Percentiles rank a stretch among this genome's conserved stretches.
Conservation (phyloP, 2,329 filamentous ascomycete species). For the Cladosporium sp. region DNA sequence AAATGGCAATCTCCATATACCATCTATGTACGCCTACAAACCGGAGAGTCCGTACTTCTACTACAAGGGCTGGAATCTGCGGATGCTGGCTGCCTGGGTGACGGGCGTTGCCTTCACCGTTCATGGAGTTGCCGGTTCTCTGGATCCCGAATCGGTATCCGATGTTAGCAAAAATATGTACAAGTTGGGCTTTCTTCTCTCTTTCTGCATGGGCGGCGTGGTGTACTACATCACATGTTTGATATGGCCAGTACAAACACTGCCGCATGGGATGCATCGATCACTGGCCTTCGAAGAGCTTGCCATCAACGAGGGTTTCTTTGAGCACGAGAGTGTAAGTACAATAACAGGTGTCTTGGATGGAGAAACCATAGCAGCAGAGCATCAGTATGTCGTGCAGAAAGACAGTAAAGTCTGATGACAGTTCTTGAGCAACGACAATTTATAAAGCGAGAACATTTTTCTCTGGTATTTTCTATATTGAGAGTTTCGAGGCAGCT, state of each 20-base stretch:
- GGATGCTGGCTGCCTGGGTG: conserved; percentile 19
- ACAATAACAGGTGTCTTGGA: conserved; percentile 1
- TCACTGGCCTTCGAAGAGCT: neutral
- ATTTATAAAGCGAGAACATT: no score
- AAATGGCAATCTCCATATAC: conserved; percentile 40
- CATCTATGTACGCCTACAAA: conserved; percentile 30
- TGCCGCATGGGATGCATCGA: neutral
- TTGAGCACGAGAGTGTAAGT: conserved; percentile 1
- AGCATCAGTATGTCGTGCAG: no score
- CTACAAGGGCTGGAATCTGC: conserved; percentile 20
- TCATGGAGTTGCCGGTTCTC: conserved; percentile 1
- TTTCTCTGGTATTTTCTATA: no score
- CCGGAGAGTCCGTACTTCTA: conserved; percentile 19
- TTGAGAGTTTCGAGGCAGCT: no score
- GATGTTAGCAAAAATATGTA: conserved; percentile 6
- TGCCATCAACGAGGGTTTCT: conserved; percentile 3
- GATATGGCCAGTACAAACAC: neutral
- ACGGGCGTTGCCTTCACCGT: conserved; percentile 17
- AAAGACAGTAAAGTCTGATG: no score
- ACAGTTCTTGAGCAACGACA: no score
- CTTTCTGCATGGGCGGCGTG: conserved; percentile 5
- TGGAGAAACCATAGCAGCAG: no score
- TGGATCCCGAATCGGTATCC: neutral
- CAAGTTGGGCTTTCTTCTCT: conserved; percentile 7
- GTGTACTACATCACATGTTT: conserved; percentile 8